Evolutionary conservation across 352 stramenopile genomes (phyloP), one percentile per base, ranked within the genome.

Genomic region (Phytophthora vignae): DNA sequence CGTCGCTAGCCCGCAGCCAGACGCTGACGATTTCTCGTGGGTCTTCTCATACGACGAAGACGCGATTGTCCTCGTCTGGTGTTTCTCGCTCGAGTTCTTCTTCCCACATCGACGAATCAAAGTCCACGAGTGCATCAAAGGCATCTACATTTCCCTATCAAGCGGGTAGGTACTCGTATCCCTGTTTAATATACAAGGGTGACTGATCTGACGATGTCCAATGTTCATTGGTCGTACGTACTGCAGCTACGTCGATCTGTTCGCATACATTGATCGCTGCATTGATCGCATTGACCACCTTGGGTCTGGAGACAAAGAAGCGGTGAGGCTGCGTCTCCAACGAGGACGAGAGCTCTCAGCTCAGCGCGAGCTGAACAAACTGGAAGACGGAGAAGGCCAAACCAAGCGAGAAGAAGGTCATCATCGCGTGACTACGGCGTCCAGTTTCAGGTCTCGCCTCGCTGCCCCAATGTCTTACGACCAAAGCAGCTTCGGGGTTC

Each of bases 51-150:
- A 81, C 29, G 83, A 90, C 17, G 27, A 71, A 58, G 81, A 89
- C 22, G 60, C 67, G 4, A 67, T 81, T 21, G 75, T 87, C 33
- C 54, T 90, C 11, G 59, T 89, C 46, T 90, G 83, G 83, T 89
- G 79, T 54, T 85, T 89, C 38, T 86, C 73, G 58, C 64, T 83
- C 2, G 60, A 76, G 12, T 82, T 87, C 29, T 79, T 90, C 29
- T 90, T 88, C 22, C 83, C 83, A 14, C 79, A 90, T 40, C 75
- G 83, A 21, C 71, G 77, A 48, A 73, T 89, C 21, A 76, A 75
- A 57, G 63, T 79, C n/a, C 78, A 87, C 36, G 71, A 78, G 10
- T 49, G 53, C 25, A 73, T 82, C 27, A 78, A 77, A 67, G 76
- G 73, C 9, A 76, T 79, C 25, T 85, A 71, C 27, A 48, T 80